phyloP scores from a whole-genome alignment of 2,329 filamentous ascomycete genomes.

The Chrysosporium queenslandicum region DNA sequence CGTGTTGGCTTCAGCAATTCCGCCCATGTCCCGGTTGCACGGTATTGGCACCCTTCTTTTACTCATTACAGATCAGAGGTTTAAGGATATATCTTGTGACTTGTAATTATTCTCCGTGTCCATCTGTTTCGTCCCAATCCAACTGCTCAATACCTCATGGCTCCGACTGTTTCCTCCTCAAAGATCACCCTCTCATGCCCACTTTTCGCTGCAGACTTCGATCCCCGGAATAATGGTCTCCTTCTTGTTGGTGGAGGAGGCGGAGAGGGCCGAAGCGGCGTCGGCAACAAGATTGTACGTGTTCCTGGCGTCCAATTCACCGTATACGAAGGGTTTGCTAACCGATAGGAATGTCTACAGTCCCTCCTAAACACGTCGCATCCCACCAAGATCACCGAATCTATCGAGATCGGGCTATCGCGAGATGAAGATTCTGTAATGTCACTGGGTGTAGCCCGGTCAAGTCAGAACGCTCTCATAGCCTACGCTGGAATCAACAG shows the following conservation, averaged over 20 bases:
- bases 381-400: constrained; percentile 53
- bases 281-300: constrained; percentile 76
- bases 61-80: too few species aligned
- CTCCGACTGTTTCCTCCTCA: constrained; percentile 38
- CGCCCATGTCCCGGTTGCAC: neutral
- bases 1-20: constrained; percentile 4
- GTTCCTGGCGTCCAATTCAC: neutral
- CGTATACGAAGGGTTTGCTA: neutral
- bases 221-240: constrained; percentile 63
- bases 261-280: constrained; percentile 67
- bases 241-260: constrained; percentile 81
- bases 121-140: neutral
- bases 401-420: constrained; percentile 66
- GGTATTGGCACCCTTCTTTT: neutral
- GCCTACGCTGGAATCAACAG: constrained; percentile 78
- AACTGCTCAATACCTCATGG: constrained; percentile 24
- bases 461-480: constrained; percentile 42
- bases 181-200: constrained; percentile 68
- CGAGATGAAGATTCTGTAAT: constrained; percentile 82
- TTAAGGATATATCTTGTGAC: too few species aligned
- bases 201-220: constrained; percentile 79
- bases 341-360: constrained; percentile 31
- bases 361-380: constrained; percentile 61
- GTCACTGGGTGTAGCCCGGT: constrained; percentile 62
- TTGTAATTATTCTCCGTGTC: neutral